Conservation (phyloP, 1,284 basidiomycete genomes). For the Ustilago crameri region DNA sequence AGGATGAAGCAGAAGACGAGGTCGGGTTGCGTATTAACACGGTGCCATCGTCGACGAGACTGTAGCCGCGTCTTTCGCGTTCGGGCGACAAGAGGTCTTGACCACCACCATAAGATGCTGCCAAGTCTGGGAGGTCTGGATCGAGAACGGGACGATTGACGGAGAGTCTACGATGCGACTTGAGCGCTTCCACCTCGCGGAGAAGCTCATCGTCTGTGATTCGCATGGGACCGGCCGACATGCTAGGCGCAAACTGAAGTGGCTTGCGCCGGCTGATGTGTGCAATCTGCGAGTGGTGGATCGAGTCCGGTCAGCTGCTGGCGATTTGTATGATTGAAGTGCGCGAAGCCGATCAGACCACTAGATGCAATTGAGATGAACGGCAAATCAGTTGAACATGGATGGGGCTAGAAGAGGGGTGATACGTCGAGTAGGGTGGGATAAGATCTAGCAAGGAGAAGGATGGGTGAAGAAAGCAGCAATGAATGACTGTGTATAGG, state of each 20-base stretch:
- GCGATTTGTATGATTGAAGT: neutral
- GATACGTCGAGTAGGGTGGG: too few species aligned
- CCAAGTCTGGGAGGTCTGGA: constrained; percentile 64
- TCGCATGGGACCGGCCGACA: constrained; percentile 37
- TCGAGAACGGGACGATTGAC: constrained; percentile 64
- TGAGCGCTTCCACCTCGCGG: constrained; percentile 66
- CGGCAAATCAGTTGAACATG: constrained; percentile 16
- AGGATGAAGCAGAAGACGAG: constrained; percentile 23
- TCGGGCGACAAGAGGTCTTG: constrained; percentile 48
- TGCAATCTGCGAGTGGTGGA: neutral
- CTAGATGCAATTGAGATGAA: constrained; percentile 3
- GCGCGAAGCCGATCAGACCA: constrained; percentile 10
- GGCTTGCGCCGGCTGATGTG: neutral
- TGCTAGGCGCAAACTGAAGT: constrained; percentile 7
- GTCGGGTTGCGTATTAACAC: constrained; percentile 37
- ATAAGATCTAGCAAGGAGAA: too few species aligned
- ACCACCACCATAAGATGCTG: constrained; percentile 51
- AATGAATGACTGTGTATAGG: too few species aligned
- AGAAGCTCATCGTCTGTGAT: constrained; percentile 62
- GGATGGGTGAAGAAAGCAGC: too few species aligned
- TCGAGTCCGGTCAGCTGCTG: neutral
- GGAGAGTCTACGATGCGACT: constrained; percentile 62
- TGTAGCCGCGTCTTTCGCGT: constrained; percentile 44
- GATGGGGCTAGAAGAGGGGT: constrained; percentile 1
- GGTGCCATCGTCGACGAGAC: constrained; percentile 52